Conservation (phyloP, 2,329 filamentous ascomycete genomes). For the Alternaria gansuensis region DNA sequence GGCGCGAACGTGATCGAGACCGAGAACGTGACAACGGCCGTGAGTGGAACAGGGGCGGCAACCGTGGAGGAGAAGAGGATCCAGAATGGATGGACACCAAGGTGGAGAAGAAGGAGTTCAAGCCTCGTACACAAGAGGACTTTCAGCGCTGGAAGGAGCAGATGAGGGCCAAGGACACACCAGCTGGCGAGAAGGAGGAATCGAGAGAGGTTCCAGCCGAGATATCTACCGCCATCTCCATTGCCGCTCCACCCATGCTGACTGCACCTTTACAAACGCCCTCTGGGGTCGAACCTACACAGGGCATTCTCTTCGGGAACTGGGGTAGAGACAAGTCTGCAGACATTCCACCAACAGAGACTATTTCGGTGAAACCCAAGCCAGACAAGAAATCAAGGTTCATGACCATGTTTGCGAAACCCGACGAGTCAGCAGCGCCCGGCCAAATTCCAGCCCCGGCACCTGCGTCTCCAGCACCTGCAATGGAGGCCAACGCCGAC, state of each 20-base stretch:
- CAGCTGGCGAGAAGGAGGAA: conserved; percentile 59
- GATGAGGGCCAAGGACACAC: conserved; percentile 74
- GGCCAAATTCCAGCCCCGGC: conserved; percentile 26
- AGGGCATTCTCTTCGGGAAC: conserved; percentile 80
- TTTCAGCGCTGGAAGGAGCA: conserved; percentile 94
- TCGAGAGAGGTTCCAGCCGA: conserved; percentile 35
- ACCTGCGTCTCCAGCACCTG: conserved; percentile 38
- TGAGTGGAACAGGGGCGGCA: conserved; percentile 63
- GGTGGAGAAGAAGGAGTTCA: conserved; percentile 70
- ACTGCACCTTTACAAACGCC: conserved; percentile 61
- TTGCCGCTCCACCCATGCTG: conserved; percentile 49
- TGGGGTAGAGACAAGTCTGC: conserved; percentile 62
- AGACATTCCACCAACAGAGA: conserved; percentile 44
- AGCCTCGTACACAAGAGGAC: conserved; percentile 84
- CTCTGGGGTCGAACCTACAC: conserved; percentile 70
- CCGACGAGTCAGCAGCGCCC: conserved; percentile 46
- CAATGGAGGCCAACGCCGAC: conserved; percentile 66
- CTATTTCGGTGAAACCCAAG: conserved; percentile 50
- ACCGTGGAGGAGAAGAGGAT: conserved; percentile 66
- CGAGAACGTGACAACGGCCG: conserved; percentile 56
- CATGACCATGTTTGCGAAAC: conserved; percentile 71
- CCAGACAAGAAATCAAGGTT: conserved; percentile 84
- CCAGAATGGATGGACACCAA: conserved; percentile 88
- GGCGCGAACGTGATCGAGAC: conserved; percentile 59
- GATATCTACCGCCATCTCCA: conserved; percentile 31